phyloP scores from a whole-genome alignment of 257 asterid species.

The Buddleja alternifolia region DNA sequence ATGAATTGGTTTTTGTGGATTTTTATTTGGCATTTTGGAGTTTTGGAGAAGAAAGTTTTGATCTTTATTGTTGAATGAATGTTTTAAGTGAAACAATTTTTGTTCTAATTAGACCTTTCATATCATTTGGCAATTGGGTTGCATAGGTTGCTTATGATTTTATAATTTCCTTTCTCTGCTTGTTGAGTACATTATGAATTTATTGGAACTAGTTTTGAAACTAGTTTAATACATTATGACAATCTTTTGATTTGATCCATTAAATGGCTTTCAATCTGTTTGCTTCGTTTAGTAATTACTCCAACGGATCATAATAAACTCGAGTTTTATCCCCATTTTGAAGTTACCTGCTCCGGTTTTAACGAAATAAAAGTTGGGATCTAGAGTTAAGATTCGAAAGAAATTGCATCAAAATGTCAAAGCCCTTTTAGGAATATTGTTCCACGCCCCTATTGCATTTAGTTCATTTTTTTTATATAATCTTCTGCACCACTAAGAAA shows the following conservation, averaged over 20 bases:
- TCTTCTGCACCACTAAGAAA: neutral
- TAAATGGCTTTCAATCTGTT: neutral
- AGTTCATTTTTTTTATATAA: neutral
- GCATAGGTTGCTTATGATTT: conserved; percentile 21
- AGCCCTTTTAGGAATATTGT: conserved; percentile 15
- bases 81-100: neutral
- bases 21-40: neutral
- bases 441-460: neutral
- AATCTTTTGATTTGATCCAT: conserved; percentile 11
- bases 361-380: neutral
- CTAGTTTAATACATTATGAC: neutral
- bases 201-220: conserved; percentile 7
- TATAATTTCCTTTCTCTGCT: neutral
- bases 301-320: neutral
- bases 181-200: conserved; percentile 11
- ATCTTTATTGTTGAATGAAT: conserved; percentile 1
- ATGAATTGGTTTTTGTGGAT: neutral
- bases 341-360: neutral
- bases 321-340: neutral
- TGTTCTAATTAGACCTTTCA: conserved; percentile 24
- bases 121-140: neutral
- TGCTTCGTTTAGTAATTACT: conserved; percentile 18
- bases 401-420: conserved; percentile 5
- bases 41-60: neutral
- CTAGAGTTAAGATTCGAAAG: conserved; percentile 3